Evolutionary conservation across 2,329 filamentous ascomycete species (phyloP).

Genomic region (Xylaria arbuscula): DNA sequence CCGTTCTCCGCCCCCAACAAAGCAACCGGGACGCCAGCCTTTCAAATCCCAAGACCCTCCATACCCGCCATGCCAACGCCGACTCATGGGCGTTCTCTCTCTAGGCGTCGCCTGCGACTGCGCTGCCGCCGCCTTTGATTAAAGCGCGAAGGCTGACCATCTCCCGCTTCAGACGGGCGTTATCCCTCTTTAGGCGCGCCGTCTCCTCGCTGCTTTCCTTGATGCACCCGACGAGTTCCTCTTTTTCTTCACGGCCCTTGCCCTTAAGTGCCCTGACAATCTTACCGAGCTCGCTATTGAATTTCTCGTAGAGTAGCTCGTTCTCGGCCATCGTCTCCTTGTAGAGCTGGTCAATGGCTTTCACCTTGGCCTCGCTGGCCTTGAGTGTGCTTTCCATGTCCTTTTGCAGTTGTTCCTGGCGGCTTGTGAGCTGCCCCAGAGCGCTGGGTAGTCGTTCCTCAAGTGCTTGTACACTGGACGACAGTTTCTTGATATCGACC

Average conservation of each 20-base stretch:
- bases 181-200: slow-evolving; percentile 83
- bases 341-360: slow-evolving; percentile 87
- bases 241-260: slow-evolving; percentile 79
- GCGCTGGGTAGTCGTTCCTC: slow-evolving; percentile 73
- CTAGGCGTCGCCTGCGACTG: slow-evolving; percentile 45
- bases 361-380: slow-evolving; percentile 80
- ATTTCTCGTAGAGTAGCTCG: slow-evolving; percentile 89
- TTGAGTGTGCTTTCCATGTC: slow-evolving; percentile 79
- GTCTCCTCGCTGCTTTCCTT: slow-evolving; percentile 82
- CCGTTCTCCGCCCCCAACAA: slow-evolving; percentile 37
- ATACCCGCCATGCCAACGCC: slow-evolving; percentile 29
- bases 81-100: slow-evolving; percentile 41
- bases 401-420: slow-evolving; percentile 71
- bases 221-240: slow-evolving; percentile 77
- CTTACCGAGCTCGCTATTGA: slow-evolving; percentile 89
- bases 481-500: slow-evolving; percentile 61
- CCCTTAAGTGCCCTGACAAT: slow-evolving; percentile 80
- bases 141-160: slow-evolving; percentile 74
- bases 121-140: slow-evolving; percentile 55
- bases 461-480: slow-evolving; percentile 70
- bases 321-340: slow-evolving; percentile 91
- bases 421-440: slow-evolving; percentile 68
- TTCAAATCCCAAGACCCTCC: slow-evolving; percentile 30
- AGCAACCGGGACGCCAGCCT: slow-evolving; percentile 39
- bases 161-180: slow-evolving; percentile 83